Conservation (phyloP, 106 monocot genomes). For the Phalaenopsis equestris region DNA sequence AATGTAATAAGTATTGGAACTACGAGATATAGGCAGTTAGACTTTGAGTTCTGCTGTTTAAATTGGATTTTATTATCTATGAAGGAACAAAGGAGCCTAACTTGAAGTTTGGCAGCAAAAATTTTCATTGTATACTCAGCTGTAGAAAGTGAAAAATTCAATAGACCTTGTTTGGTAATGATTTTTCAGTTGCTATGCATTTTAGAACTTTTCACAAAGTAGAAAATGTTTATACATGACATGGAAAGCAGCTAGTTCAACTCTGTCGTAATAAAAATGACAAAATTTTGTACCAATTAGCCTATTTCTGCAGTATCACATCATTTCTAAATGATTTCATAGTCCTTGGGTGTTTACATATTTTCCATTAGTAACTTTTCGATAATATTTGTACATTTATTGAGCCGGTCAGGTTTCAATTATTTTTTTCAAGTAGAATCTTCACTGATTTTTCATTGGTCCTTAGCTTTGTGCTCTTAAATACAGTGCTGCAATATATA, state of each 20-base stretch:
- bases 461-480: not conserved
- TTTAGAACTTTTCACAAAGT: not conserved
- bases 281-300: not conserved
- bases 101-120: not conserved
- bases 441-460: not conserved
- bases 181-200: not conserved
- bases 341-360: not conserved
- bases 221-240: not conserved
- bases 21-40: not conserved
- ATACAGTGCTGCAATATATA: not conserved
- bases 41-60: not conserved
- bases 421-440: not conserved
- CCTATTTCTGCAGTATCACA: not conserved
- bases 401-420: not conserved
- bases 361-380: too few relatives aligned
- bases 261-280: not conserved
- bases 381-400: not conserved
- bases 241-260: not conserved
- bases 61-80: slow-evolving; percentile 1
- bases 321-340: not conserved
- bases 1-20: not conserved
- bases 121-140: not conserved
- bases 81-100: not conserved
- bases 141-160: not conserved
- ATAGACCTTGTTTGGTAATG: not conserved